Evolutionary conservation across 2,329 filamentous ascomycete species (phyloP).

Genomic region (Ceratocystis papillata): DNA sequence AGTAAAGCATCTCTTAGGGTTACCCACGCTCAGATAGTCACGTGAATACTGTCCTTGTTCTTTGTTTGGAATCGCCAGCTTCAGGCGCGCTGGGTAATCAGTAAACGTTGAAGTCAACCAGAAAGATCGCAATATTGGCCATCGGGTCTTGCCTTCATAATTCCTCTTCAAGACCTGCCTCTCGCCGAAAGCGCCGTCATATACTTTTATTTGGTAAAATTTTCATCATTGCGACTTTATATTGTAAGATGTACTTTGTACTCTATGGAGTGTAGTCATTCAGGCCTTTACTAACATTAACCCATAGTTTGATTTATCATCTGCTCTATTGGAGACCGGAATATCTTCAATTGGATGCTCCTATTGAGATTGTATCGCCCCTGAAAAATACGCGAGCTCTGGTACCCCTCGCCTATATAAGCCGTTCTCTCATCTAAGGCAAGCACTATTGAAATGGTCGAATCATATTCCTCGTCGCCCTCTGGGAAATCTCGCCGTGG

Average conservation of each 20-base stretch:
- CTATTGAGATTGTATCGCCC: neutral
- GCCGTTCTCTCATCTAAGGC: neutral
- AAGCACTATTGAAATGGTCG: neutral
- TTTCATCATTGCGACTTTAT: neutral
- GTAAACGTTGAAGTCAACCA: too few relatives aligned
- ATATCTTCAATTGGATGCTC: neutral
- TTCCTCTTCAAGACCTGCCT: neutral
- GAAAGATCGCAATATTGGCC: too few relatives aligned
- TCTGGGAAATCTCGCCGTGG: constrained; percentile 36
- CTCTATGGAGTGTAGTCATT: neutral
- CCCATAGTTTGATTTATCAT: neutral
- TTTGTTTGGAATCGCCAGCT: neutral
- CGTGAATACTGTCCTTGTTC: neutral
- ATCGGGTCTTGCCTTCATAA: too few relatives aligned
- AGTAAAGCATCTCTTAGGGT: neutral
- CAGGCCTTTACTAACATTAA: neutral
- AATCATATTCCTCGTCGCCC: constrained; percentile 16
- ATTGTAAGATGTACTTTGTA: neutral
- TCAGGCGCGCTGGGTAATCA: neutral
- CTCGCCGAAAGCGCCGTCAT: neutral
- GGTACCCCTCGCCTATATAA: neutral
- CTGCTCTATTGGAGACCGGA: neutral
- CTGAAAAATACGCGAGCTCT: neutral
- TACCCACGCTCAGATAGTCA: neutral
- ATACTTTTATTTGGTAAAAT: neutral